phyloP scores from a whole-genome alignment of 176 grass and related monocot genomes.

The Eragrostis nindensis region DNA sequence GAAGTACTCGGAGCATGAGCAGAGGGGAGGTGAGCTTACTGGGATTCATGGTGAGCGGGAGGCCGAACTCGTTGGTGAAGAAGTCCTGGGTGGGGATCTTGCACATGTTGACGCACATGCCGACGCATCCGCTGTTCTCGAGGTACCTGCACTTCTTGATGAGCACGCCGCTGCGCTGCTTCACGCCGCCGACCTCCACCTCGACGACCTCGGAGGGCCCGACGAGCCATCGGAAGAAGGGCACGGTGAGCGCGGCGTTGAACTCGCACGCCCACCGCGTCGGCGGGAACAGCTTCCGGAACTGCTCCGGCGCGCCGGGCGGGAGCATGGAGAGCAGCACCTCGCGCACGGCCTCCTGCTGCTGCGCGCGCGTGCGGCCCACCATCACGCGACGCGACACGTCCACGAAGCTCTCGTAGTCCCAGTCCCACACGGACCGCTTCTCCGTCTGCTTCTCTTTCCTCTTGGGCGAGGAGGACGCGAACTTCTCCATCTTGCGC shows the following conservation, averaged over 20 bases:
- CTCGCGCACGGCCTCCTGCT: slow-evolving; percentile 89
- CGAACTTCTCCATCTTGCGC: slow-evolving; percentile 90
- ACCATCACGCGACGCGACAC: slow-evolving; percentile 81
- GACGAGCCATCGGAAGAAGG: slow-evolving; percentile 95
- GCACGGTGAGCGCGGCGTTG: slow-evolving; percentile 88
- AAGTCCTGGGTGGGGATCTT: slow-evolving; percentile 90
- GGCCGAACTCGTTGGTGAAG: slow-evolving; percentile 91
- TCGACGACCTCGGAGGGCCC: slow-evolving; percentile 83
- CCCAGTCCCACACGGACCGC: slow-evolving; percentile 74
- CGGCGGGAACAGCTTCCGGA: slow-evolving; percentile 78
- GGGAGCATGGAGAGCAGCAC: slow-evolving; percentile 92
- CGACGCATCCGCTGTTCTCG: slow-evolving; percentile 86
- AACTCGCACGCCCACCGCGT: slow-evolving; percentile 89
- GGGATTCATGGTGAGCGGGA: slow-evolving; percentile 99
- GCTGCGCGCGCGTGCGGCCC: slow-evolving; percentile 70
- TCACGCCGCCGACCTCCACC: slow-evolving; percentile 74
- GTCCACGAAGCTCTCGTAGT: slow-evolving; percentile 95
- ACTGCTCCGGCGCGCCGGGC: slow-evolving; percentile 78
- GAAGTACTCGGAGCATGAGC: too few species aligned
- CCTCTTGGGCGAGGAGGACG: neutral
- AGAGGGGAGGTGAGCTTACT: slow-evolving; percentile 34
- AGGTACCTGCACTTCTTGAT: slow-evolving; percentile 95
- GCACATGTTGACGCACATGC: slow-evolving; percentile 98
- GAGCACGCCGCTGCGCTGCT: slow-evolving; percentile 74
- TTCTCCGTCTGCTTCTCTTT: neutral